phyloP scores from a whole-genome alignment of 139 green algal genomes.

The Dunaliella primolecta region DNA sequence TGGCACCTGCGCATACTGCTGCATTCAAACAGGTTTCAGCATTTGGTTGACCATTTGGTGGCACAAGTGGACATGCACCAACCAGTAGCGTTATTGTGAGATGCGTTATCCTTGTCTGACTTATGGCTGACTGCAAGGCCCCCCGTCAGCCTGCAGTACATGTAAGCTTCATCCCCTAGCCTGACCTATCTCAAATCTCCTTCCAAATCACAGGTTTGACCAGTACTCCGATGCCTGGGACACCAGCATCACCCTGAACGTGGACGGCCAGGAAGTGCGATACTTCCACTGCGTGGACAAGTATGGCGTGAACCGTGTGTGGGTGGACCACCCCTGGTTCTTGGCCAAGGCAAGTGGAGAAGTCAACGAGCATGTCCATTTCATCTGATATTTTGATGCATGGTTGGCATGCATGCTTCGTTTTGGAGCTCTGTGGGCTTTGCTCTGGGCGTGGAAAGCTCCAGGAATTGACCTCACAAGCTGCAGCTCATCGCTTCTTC shows the following conservation, averaged over 20 bases:
- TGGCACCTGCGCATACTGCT: no score
- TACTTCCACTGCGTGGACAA: slow-evolving; percentile 97
- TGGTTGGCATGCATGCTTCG: neutral
- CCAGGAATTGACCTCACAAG: no score
- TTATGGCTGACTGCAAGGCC: no score
- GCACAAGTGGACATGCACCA: no score
- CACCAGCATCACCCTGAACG: slow-evolving; percentile 72
- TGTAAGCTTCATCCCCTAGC: no score
- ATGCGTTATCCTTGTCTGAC: no score
- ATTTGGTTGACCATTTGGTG: neutral
- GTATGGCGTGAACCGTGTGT: slow-evolving; percentile 94
- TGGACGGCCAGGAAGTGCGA: slow-evolving; percentile 85
- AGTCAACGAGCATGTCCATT: neutral
- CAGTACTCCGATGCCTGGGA: slow-evolving; percentile 98
- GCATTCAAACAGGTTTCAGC: no score
- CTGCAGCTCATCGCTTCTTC: no score
- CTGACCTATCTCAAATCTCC: neutral
- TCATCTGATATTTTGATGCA: neutral
- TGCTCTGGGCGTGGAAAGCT: no score
- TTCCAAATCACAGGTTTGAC: slow-evolving; percentile 74
- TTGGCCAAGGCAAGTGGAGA: slow-evolving; percentile 74
- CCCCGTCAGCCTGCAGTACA: no score
- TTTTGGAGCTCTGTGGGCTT: neutral
- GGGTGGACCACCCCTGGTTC: slow-evolving; percentile 93
- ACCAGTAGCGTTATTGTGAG: no score